Percentiles rank a stretch among this genome's conserved stretches.
Conservation (phyloP, 768 basidiomycete genomes). For the Termitomyces sp. region DNA sequence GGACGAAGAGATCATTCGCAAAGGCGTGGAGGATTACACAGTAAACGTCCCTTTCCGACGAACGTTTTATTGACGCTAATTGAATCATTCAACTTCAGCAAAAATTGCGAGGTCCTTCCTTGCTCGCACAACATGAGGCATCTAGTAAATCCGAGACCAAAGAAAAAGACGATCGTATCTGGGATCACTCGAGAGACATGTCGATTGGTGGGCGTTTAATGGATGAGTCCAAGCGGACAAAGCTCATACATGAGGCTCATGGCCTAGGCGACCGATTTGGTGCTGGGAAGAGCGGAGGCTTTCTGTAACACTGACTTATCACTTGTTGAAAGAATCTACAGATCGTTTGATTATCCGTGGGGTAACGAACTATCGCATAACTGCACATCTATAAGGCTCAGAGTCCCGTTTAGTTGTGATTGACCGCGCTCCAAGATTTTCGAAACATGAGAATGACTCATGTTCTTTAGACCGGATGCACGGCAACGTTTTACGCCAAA, state of each 20-base stretch:
- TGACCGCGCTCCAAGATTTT: not conserved
- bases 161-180: slow-evolving; percentile 59
- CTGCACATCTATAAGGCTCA: no score
- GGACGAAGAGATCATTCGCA: slow-evolving; percentile 64
- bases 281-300: slow-evolving; percentile 62
- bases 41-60: slow-evolving; percentile 32
- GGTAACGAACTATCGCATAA: no score
- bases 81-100: slow-evolving; percentile 22
- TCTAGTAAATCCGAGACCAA: slow-evolving; percentile 34
- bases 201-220: slow-evolving; percentile 78
- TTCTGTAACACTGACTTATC: slow-evolving; percentile 31
- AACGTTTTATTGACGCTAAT: not conserved
- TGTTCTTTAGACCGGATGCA: not conserved
- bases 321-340: not conserved
- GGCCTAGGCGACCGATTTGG: slow-evolving; percentile 84
- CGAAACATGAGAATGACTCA: not conserved
- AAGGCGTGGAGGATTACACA: slow-evolving; percentile 76
- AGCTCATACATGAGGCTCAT: slow-evolving; percentile 75
- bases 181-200: slow-evolving; percentile 95
- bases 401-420: not conserved
- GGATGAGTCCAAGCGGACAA: slow-evolving; percentile 79
- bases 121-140: slow-evolving; percentile 49
- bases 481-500: not conserved
- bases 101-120: slow-evolving; percentile 45
- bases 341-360: no score